Base-by-base conservation (phyloP, 495 filamentous ascomycete genomes). In the Hypoxylon lienhwacheense region DNA sequence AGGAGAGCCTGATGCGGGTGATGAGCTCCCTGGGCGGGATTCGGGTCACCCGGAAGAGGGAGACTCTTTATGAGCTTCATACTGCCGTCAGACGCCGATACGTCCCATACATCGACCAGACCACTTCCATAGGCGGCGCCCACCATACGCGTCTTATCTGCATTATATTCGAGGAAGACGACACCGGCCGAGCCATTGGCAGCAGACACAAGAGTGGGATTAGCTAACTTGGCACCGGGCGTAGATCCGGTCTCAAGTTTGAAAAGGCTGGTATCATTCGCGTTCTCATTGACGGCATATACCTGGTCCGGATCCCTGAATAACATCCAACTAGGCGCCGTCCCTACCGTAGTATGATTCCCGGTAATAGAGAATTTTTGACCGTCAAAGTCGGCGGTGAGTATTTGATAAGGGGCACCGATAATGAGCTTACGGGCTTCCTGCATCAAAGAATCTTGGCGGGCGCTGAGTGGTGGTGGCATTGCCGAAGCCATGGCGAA, bases 1-100 rank as follows among this genome's bases (percentile, higher is more conserved):
- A 65, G 52, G 2, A 71, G 49, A 14, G 64, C 65, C 57, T 71
- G 69, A 35, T 71, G 69, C 3, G 69, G 65, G 29, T 62, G 65
- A 22, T 67, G 52, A 2, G 14, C 33, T 4, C 19, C 43, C 39
- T 61, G 63, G 10, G 43, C 54, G 10, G 66, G 63, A 16, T 57
- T 61, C 5, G 61, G 62, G 12, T 36, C 33, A 4, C 59, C 59
- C 5, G 61, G 35, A 12, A 66, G 45, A 21, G 35, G 21, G 31
- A 64, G 17, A 4, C 50, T 63, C 53, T 64, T 68, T 1, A 66
- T 3, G 14, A 66, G 53, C 8, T 37, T 60, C 14, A 63, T 21
- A 19, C 29, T 48, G 24, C 57, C 54, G 37, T 58, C 52, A n/a
- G 41, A 10, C 1, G 33, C 47, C 1, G 61, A 58, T 4, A 59